Evolutionary conservation across 2,329 filamentous ascomycete genomes (phyloP), one percentile per base, ranked within the genome.

Genomic region (Didymosphaeria variabile): DNA sequence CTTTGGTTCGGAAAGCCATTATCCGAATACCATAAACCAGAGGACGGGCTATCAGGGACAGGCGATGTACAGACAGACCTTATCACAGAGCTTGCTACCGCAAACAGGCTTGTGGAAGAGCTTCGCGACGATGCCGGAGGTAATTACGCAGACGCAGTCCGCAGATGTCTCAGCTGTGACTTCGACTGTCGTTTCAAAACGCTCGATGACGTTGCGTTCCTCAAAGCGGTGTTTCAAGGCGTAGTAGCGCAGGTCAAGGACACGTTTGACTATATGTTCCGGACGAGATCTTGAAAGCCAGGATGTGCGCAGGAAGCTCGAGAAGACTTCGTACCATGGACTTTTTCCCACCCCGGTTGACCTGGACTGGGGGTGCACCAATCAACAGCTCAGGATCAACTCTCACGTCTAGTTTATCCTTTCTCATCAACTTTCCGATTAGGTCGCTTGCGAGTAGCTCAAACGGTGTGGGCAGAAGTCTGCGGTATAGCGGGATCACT

Each of bases 101-200:
- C 73, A 0, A 52, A 68, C 34, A 21, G 72, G n/a, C 50, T 76
- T 9, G 63, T 73, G 0, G 64, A 75, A 7, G 67, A 69, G 26
- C 58, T 77, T 5, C 66, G 68, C 19, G 66, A 66, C 5, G 69
- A 76, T 10, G 73, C 70, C 38, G 76, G 72, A 4, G 57, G 40
- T 7, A 67, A 64, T 36, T 77, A 77, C 55, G 69, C 69, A 9
- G 70, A 74, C 56, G 76, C 72, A 1, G 74, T 77, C 0, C 60
- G 72, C 17, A 63, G 69, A 19, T 79, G 75, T 36, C 72, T 79
- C 8, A 60, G 66, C 8, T 77, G 75, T 40, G 71, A 73, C n/a
- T 73, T 79, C 13, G 69, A 72, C 47, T 56, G 66, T 8, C 62
- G 67, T 1, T 61, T 59, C 8, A 67, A 57, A 9, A 72, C 55